Evolutionary conservation across 768 basidiomycete species (phyloP), one percentile per base, ranked within the genome.

Genomic region (Agrocybe pediades): DNA sequence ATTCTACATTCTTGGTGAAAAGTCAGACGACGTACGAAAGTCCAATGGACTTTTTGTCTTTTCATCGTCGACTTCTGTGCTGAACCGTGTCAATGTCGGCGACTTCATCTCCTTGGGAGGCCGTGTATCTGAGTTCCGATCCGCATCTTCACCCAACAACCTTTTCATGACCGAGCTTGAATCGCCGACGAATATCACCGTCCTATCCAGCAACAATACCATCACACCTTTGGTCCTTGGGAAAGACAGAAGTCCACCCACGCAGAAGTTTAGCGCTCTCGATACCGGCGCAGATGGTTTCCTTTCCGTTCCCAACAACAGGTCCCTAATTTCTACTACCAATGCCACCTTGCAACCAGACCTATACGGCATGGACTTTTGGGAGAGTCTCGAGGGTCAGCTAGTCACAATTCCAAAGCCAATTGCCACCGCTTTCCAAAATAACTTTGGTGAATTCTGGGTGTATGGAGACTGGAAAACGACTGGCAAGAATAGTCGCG

Each of bases 351-450:
- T 85, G 33, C 73, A 76, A 47, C 83, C 83, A 1, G 71, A 77
- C 23, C 65, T 71, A 41, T 85, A 71, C 53, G 85, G 84, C 6
- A 62, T 85, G 27, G 84, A 86, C 61, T 86, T 87, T 61, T 87
- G 84, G 83, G 76, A 82, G 61, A 83, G 80, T 60, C 72, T 87
- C 9, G 80, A 83, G 54, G 83, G 83, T 2, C 77, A 81, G 59
- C 68, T 86, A 2, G 83, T 87, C 20, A 76, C 75, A 0, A 70
- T 85, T 20, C 77, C 73, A 3, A 70, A 66, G 3, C 83, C 85
- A 2, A 65, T 71, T 5, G 74, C 79, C 3, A 60, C 78, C 5
- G 69, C 75, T 52, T 85, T 84, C 62, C 74, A 74, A 25, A 84
- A 83, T 57, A 68, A 62, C 24, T 84, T 75, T 59, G 78, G 79